Evolutionary conservation across 1,284 basidiomycete species (phyloP), one percentile per base, ranked within the genome.

Genomic region (Cutaneotrichosporon sp.): DNA sequence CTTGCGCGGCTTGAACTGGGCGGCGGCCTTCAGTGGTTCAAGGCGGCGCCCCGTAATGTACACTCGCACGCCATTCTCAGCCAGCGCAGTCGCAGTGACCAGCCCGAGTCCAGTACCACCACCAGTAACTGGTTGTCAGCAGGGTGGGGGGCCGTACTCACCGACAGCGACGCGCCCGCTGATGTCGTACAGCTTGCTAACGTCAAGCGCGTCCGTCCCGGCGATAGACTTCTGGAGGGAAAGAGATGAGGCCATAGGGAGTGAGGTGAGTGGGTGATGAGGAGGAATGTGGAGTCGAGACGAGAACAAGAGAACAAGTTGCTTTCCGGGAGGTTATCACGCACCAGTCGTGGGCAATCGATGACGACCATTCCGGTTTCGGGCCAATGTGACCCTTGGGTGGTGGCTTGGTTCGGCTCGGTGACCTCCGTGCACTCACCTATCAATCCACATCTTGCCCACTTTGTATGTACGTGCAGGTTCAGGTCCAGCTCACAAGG

Each of bases 41-140:
- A 62, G 58, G 16, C 79, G 65, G n/a, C 79, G 65, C 18, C 77
- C 78, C 22, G 74, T 76, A 66, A 79, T 79, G 65, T 75, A 77
- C 11, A 80, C 79, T 50, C 69, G 72, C 13, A 74, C 74, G 11
- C 79, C 79, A 59, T 80, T 80, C 56, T 68, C 65, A 4, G 71
- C 73, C 42, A 76, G 73, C 0, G 75, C 72, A 22, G 66, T 64
- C 4, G 76, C 72, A 20, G 74, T 72, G 18, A 72, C 71, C 67
- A 60, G 27, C 13, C 72, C 72, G 11, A 73, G 61, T 33, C 74
- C 74, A 4, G 70, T 74, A 10, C 72, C 74, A 38, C 72, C 72
- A 31, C 72, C 74, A 4, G 74, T 72, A 11, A 74, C 68, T 43
- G 7, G 27, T 65, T 45, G 20, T 64, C 54, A 68, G 58, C 34